A percentile compares a stretch with the other conserved stretches of the same genome.
phyloP scores from a whole-genome alignment of 495 filamentous ascomycete genomes.

The Aspergillus mulundensis region DNA sequence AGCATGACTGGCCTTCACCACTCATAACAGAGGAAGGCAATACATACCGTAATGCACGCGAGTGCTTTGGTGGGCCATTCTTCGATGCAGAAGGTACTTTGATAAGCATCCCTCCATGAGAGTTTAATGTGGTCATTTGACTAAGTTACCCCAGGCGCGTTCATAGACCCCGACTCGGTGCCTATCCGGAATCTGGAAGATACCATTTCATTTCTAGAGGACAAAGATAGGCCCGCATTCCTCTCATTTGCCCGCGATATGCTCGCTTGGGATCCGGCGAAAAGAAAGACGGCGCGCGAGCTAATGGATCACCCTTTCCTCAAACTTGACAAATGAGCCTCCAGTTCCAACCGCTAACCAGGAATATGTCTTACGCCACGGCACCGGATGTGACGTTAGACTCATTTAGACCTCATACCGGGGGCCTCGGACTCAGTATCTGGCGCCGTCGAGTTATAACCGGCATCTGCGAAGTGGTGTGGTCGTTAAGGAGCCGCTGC shows the following conservation, averaged over 20 bases:
- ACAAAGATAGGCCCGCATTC: constrained; percentile 24
- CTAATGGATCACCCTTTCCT: constrained; percentile 17
- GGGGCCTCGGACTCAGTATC: too few species aligned
- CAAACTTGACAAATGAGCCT: constrained; percentile 16
- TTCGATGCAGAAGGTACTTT: constrained; percentile 20
- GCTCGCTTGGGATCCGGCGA: constrained; percentile 13
- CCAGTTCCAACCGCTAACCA: too few species aligned
- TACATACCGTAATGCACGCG: constrained; percentile 19
- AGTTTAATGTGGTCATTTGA: too few species aligned
- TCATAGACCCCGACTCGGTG: constrained; percentile 16
- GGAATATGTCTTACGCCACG: too few species aligned
- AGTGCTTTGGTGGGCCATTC: constrained; percentile 25
- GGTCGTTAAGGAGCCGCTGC: too few species aligned
- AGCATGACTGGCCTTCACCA: constrained; percentile 19
- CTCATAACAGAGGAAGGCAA: constrained; percentile 14
- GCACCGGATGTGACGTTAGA: too few species aligned
- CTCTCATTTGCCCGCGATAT: constrained; percentile 25
- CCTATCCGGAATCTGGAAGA: constrained; percentile 15
- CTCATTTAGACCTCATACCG: too few species aligned
- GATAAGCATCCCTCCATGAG: too few species aligned
- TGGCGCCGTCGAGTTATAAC: too few species aligned
- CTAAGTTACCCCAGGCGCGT: constrained; percentile 14
- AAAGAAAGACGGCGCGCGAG: constrained; percentile 15
- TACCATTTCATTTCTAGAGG: constrained; percentile 15
- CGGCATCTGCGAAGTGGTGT: too few species aligned